Base-by-base conservation (phyloP, 805 yeast species). In the Monosporozyma unispora region DNA sequence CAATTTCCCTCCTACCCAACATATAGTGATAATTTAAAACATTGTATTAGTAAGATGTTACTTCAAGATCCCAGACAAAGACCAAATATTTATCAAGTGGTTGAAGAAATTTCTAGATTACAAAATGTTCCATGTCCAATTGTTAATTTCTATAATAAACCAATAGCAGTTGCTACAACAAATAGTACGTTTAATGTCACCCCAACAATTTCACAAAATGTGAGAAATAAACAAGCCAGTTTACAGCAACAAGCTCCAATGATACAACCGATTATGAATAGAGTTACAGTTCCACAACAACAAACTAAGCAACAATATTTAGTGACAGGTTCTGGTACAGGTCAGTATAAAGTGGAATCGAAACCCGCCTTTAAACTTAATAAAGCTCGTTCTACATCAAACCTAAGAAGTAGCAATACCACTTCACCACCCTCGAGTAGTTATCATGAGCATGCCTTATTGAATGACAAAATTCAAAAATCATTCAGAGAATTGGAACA, bases 1-100 rank as follows among this genome's bases (percentile, higher is more conserved):
- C 72, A 76, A 16, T 77, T 74, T 49, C 83, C 82, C 6, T 69
- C 74, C 27, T 67, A 64, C 44, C 88, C 89, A 3, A 67, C 60
- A 4, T 86, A 81, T 60, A 77, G 84, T 27, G 71, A 80, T 28
- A 68, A 85, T 38, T 62, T 86, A 64, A 84, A 80, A 55, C 79
- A 82, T 59, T 64, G 85, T 22, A 82, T 86, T 37, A 71, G 76
- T 21, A 79, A 78, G 50, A 69, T 84, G 57, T 64, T 86, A 52
- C 72, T 80, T 48, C 83, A 74, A 37, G 81, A 84, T 59, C 93
- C 93, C 3, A 70, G 77, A 43, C 72, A 79, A 50, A 75, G 95
- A 59, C 95, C 95, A 8, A 83, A 81, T 52, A 82, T 82, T 2
- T 80, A 78, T 50, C 91, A 85, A 61, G 70, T 84, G 22, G 64